A percentile compares a stretch with the other conserved stretches of the same genome.
Conservation (phyloP, 805 yeast species). For the Candida maesae region DNA sequence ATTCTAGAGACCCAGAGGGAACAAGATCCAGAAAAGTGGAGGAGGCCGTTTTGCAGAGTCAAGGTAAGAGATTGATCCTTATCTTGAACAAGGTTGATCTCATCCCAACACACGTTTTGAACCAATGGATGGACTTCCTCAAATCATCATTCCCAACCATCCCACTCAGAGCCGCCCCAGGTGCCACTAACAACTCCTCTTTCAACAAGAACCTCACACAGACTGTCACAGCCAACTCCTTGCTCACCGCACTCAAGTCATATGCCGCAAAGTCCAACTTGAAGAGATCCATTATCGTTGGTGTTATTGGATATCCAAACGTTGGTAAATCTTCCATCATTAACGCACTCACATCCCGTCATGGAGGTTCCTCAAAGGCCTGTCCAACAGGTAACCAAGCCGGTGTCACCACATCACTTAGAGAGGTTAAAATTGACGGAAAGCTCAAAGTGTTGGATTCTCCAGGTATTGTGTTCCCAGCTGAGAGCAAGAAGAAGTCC, state of each 20-base stretch:
- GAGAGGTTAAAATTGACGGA: conserved; percentile 90
- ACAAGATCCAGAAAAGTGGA: conserved; percentile 92
- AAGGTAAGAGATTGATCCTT: conserved; percentile 79
- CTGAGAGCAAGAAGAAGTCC: conserved; percentile 47
- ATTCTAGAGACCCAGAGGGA: conserved; percentile 95
- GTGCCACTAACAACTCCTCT: conserved; percentile 63
- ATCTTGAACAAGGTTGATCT: conserved; percentile 90
- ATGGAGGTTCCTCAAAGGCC: conserved; percentile 65
- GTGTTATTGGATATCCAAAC: conserved; percentile 96
- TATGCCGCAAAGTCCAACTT: conserved; percentile 81
- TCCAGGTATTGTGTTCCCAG: conserved; percentile 96
- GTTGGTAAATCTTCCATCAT: conserved; percentile 96
- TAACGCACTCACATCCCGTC: conserved; percentile 81
- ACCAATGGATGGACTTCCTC: conserved; percentile 78
- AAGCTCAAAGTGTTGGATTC: conserved; percentile 88
- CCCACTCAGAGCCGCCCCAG: conserved; percentile 77
- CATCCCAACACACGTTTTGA: conserved; percentile 79
- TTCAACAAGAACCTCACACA: conserved; percentile 74
- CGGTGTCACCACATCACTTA: conserved; percentile 88
- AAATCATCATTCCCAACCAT: conserved; percentile 86
- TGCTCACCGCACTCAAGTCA: conserved; percentile 77
- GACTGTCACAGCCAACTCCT: conserved; percentile 64
- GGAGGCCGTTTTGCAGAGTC: conserved; percentile 76
- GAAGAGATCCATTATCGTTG: conserved; percentile 86
- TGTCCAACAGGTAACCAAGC: conserved; percentile 98